These are phyloP conservation scores for Petunia hybrid DNA, from an alignment of 305 asterid genomes.

Conservation along the genomic window DNA sequence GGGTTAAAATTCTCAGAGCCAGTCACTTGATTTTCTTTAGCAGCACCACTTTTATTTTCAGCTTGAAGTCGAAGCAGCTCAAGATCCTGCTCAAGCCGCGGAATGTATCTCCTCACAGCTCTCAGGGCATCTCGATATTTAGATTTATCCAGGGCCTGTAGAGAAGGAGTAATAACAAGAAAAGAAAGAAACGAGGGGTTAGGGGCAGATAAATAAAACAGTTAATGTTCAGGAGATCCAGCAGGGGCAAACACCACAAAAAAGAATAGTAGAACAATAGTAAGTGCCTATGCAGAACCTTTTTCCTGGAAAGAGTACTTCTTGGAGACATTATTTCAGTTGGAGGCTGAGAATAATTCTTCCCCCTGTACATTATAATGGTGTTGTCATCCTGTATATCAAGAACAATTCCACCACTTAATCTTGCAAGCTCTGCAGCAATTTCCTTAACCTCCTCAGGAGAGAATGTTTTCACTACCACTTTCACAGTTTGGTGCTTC, in stretches of 20 bases:
- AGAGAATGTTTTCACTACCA: conserved; percentile 80
- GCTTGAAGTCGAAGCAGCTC: conserved; percentile 75
- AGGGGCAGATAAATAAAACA: background rate
- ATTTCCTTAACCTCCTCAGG: conserved; percentile 87
- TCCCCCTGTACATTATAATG: conserved; percentile 90
- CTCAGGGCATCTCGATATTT: conserved; percentile 85
- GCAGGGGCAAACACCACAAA: background rate
- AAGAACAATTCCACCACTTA: conserved; percentile 94
- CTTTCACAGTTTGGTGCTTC: conserved; percentile 87
- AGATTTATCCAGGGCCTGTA: conserved; percentile 93
- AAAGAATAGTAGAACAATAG: background rate
- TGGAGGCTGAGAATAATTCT: conserved; percentile 90
- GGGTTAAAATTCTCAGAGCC: conserved; percentile 44
- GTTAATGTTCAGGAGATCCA: background rate
- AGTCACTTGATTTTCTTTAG: conserved; percentile 42
- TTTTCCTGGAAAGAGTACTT: conserved; percentile 79
- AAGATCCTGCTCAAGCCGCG: conserved; percentile 86
- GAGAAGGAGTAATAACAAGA: conserved; percentile 22
- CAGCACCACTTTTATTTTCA: conserved; percentile 40
- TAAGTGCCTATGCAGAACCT: conserved; percentile 51
- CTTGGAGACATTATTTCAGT: conserved; percentile 95
- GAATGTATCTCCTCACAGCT: conserved; percentile 75
- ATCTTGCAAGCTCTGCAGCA: conserved; percentile 80
- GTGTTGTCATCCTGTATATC: conserved; percentile 79
- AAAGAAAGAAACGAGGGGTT: background rate